These are phyloP conservation scores for Ophiocordyceps polyrhachis-furcata DNA, from an alignment of 2,329 filamentous ascomycete genomes.

Conservation along the genomic window DNA sequence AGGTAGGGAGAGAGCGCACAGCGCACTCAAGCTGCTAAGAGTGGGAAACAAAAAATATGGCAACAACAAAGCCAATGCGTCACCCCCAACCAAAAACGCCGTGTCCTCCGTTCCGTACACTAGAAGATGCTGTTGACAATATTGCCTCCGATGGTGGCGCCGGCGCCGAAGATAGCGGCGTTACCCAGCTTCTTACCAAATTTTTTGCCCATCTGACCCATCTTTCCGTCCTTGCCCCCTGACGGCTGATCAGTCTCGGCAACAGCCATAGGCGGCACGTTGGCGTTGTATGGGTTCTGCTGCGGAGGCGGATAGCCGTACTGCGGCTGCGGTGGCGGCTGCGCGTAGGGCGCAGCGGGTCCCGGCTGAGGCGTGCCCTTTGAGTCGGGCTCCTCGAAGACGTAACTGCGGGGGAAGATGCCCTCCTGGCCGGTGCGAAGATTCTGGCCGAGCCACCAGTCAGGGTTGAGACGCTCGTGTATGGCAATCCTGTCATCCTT, in stretches of 20 bases:
- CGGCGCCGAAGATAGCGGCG: slow-evolving; percentile 75
- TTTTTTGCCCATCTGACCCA: slow-evolving; percentile 69
- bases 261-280: slow-evolving; percentile 59
- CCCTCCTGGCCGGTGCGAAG: slow-evolving; percentile 67
- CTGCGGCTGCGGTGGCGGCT: slow-evolving; percentile 10
- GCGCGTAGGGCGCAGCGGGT: slow-evolving; percentile 8
- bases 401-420: slow-evolving; percentile 90
- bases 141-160: slow-evolving; percentile 76
- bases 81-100: neutral
- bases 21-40: too few relatives aligned
- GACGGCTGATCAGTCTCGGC: slow-evolving; percentile 31
- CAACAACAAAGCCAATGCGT: too few relatives aligned
- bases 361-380: slow-evolving; percentile 4
- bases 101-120: neutral
- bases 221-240: slow-evolving; percentile 34
- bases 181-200: slow-evolving; percentile 82
- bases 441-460: slow-evolving; percentile 93
- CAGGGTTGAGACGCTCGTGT: slow-evolving; percentile 83
- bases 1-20: too few relatives aligned
- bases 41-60: too few relatives aligned
- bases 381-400: slow-evolving; percentile 49
- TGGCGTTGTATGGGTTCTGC: slow-evolving; percentile 45
- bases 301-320: slow-evolving; percentile 27
- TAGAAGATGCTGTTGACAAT: slow-evolving; percentile 85
- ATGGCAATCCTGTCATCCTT: slow-evolving; percentile 67